Evolutionary conservation across 768 basidiomycete genomes (phyloP), one percentile per base, ranked within the genome.

Genomic region (Grammothele lineata): DNA sequence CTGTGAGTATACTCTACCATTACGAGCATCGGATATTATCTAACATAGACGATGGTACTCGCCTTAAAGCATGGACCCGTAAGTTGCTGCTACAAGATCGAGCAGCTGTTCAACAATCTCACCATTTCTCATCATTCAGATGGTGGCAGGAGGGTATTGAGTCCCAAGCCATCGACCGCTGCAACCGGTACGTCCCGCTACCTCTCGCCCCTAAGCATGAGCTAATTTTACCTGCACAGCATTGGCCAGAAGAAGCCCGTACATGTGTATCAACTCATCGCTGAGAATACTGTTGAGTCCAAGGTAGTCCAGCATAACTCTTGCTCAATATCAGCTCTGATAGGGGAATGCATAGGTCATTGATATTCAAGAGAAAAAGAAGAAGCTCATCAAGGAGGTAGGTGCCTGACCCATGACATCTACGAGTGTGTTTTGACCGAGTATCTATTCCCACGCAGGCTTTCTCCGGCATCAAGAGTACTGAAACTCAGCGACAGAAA

Each of bases 61-160:
- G 5, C 17, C 7, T 30, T 17, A 1, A 51, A 87, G 86, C 27
- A 89, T 90, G 87, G 87, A 89, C 59, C 87, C 87, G 85, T 89
- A 58, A 72, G 85, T 76, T 5, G n/a, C n/a, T 33, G 18, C 18
- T 32, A 37, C n/a, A n/a, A n/a, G n/a, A n/a, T n/a, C n/a, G n/a
- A n/a, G n/a, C n/a, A n/a, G n/a, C n/a, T n/a, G n/a, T 34, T n/a
- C 11, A 23, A 35, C n/a, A 1, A n/a, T 55, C 34, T 18, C 21
- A 21, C 39, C 53, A 34, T 41, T 32, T 27, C 38, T 15, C n/a
- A 34, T 41, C 33, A 7, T 48, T 33, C 48, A 87, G 85, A n/a
- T 87, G 85, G 83, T 87, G 86, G 85, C 85, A 87, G 73, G 87
- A 89, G 58, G 86, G 87, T 2, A 91, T 91, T 27, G 88, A 91